phyloP scores from a whole-genome alignment of 768 basidiomycete species.

The Dentipellis fragilis region DNA sequence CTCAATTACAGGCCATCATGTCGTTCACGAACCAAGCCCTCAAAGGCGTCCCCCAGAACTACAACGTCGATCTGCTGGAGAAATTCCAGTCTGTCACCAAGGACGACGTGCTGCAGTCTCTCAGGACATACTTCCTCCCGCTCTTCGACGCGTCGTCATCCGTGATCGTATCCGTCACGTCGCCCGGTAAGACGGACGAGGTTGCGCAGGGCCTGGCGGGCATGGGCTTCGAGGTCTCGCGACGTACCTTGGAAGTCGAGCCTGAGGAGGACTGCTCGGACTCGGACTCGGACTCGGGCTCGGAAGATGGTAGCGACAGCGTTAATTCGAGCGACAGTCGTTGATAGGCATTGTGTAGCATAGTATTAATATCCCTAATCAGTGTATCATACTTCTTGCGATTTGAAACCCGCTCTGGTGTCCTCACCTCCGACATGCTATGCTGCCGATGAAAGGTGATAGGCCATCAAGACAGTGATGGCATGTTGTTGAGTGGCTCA shows the following conservation, averaged over 20 bases:
- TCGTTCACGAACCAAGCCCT: conserved; percentile 89
- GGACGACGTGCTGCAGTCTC: conserved; percentile 58
- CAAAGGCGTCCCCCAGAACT: conserved; percentile 68
- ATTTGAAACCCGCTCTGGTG: too few relatives aligned
- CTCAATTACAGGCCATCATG: conserved; percentile 46
- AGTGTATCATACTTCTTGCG: conserved; percentile 4
- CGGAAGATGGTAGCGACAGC: conserved; percentile 21
- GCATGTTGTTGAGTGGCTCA: background rate
- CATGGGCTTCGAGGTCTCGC: conserved; percentile 75
- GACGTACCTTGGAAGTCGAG: conserved; percentile 54
- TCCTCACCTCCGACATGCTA: background rate
- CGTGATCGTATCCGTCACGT: conserved; percentile 72
- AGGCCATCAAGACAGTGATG: background rate
- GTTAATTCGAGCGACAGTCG: conserved; percentile 5
- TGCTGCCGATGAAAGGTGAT: background rate
- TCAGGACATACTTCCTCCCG: conserved; percentile 72
- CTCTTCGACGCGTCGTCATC: conserved; percentile 73
- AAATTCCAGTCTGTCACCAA: conserved; percentile 74
- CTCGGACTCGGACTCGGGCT: conserved; percentile 22
- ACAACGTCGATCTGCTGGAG: conserved; percentile 68
- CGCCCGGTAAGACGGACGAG: conserved; percentile 69
- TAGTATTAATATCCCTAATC: background rate
- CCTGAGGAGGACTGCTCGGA: conserved; percentile 34
- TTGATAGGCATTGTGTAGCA: background rate
- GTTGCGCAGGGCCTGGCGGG: conserved; percentile 52